phyloP scores from a whole-genome alignment of 148 eudicot genomes.

The Heliamphora exappendiculata region DNA sequence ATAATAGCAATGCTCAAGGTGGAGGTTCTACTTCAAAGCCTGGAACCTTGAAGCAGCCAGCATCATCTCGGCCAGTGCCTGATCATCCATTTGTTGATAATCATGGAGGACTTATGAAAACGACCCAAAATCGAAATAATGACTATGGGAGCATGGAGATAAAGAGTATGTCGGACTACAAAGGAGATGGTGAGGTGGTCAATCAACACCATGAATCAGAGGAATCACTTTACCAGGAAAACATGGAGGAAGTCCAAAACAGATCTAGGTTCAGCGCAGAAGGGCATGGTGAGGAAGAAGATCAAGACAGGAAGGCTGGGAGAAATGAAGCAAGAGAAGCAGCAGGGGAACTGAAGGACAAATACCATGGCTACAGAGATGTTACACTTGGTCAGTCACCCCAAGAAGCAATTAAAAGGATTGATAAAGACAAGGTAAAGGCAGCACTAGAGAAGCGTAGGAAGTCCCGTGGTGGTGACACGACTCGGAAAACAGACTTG shows the following conservation, averaged over 20 bases:
- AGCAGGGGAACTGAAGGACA: slow-evolving; percentile 44
- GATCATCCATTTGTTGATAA: slow-evolving; percentile 35
- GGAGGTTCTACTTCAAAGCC: slow-evolving; percentile 34
- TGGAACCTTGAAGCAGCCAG: slow-evolving; percentile 41
- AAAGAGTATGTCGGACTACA: slow-evolving; percentile 31
- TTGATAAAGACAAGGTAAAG: slow-evolving; percentile 77
- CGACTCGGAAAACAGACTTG: slow-evolving; percentile 46
- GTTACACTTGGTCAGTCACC: slow-evolving; percentile 51
- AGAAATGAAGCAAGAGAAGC: slow-evolving; percentile 41
- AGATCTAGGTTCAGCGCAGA: no score
- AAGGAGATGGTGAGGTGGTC: slow-evolving; percentile 44
- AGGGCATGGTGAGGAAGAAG: slow-evolving; percentile 47
- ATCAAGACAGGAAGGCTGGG: slow-evolving; percentile 38
- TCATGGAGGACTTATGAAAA: slow-evolving; percentile 36
- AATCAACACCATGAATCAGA: slow-evolving; percentile 27
- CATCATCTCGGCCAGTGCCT: slow-evolving; percentile 36
- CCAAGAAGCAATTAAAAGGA: slow-evolving; percentile 47
- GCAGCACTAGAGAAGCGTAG: slow-evolving; percentile 66
- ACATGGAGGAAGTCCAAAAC: slow-evolving; percentile 37
- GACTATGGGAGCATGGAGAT: slow-evolving; percentile 35
- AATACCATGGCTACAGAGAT: slow-evolving; percentile 38
- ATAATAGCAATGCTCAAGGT: slow-evolving; percentile 36
- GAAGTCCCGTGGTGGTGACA: slow-evolving; percentile 61
- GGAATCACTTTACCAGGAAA: slow-evolving; percentile 23
- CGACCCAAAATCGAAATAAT: slow-evolving; percentile 38